Conservation (phyloP, 352 stramenopile genomes). For the Pythium rhizo-oryzae region DNA sequence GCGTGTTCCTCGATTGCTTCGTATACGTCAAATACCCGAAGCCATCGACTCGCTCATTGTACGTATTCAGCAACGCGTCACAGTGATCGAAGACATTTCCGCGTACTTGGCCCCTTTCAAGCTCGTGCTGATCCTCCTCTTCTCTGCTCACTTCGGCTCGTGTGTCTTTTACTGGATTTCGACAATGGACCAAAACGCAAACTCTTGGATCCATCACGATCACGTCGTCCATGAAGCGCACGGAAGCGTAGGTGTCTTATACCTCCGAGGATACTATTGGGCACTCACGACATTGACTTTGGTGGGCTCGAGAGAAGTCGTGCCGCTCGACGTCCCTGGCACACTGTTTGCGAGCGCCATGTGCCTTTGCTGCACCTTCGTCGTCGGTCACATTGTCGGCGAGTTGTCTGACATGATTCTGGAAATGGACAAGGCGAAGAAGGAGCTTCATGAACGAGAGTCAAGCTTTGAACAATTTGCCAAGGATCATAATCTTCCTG, state of each 20-base stretch:
- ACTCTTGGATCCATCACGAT: slow-evolving; percentile 74
- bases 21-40: slow-evolving; percentile 38
- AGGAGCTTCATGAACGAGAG: slow-evolving; percentile 70
- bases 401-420: slow-evolving; percentile 80
- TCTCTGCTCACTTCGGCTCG: slow-evolving; percentile 61
- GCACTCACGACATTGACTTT: slow-evolving; percentile 72
- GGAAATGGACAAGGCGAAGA: slow-evolving; percentile 74
- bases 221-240: slow-evolving; percentile 73
- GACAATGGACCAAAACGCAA: slow-evolving; percentile 55
- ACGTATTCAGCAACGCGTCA: slow-evolving; percentile 66
- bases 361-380: slow-evolving; percentile 76
- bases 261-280: slow-evolving; percentile 81
- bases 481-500: slow-evolving; percentile 60
- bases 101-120: slow-evolving; percentile 69
- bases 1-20: slow-evolving; percentile 59
- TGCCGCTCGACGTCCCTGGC: slow-evolving; percentile 53
- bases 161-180: slow-evolving; percentile 80
- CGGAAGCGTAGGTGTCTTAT: slow-evolving; percentile 47
- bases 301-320: slow-evolving; percentile 71
- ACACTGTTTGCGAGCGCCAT: slow-evolving; percentile 70
- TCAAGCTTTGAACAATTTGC: slow-evolving; percentile 72
- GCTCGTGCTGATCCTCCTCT: slow-evolving; percentile 60
- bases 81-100: slow-evolving; percentile 54
- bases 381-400: slow-evolving; percentile 78
- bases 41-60: slow-evolving; percentile 69